Percentiles rank a stretch among this genome's conserved stretches.
phyloP scores from a whole-genome alignment of 768 basidiomycete species.

The Leccinum uliginosum region DNA sequence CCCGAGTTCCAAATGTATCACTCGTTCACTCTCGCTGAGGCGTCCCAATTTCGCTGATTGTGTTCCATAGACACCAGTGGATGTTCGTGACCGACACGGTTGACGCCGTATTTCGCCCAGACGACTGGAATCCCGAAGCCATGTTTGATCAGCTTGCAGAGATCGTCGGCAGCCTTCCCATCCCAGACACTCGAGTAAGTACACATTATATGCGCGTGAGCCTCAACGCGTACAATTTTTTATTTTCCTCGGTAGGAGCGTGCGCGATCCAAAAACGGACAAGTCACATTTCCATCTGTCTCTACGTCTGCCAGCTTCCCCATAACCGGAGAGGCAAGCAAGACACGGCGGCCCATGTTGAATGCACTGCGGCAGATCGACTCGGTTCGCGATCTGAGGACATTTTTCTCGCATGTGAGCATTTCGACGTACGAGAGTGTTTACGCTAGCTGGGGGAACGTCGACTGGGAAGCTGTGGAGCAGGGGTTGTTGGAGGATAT shows the following conservation, averaged over 20 bases:
- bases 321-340: constrained; percentile 35
- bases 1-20: constrained; percentile 95
- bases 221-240: background rate
- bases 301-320: constrained; percentile 21
- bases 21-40: background rate
- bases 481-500: constrained; percentile 77
- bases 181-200: constrained; percentile 31
- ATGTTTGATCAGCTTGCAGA: constrained; percentile 91
- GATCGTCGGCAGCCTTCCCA: constrained; percentile 66
- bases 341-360: constrained; percentile 73
- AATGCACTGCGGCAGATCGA: constrained; percentile 66
- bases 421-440: constrained; percentile 87
- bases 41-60: constrained; percentile 4
- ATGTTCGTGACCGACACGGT: constrained; percentile 97
- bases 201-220: background rate
- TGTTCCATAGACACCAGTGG: constrained; percentile 79
- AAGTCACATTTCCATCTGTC: constrained; percentile 19
- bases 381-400: constrained; percentile 79
- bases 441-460: constrained; percentile 72
- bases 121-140: constrained; percentile 78
- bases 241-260: constrained; percentile 20
- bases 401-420: constrained; percentile 89
- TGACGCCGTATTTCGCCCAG: constrained; percentile 86
- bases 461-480: constrained; percentile 93
- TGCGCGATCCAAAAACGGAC: constrained; percentile 20